Conservation (phyloP, 129 eudicot species). For the Gnaphalium uliginosum region DNA sequence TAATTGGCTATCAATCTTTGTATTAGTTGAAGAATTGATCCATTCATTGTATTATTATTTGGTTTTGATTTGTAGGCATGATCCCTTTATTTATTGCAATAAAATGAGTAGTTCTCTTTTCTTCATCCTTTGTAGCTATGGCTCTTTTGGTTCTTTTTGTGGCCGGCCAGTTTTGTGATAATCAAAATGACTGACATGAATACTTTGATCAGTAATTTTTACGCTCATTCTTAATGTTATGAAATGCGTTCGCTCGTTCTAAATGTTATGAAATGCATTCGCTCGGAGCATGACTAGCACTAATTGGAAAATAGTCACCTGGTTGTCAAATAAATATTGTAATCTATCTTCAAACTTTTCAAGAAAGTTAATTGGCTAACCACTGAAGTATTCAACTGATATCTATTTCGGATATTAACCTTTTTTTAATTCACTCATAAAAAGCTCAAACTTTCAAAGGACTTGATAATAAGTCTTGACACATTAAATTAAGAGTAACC, state of each 20-base stretch:
- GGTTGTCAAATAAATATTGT: background rate
- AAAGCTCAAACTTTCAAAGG: too few relatives aligned
- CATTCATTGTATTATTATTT: too few relatives aligned
- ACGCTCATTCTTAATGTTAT: background rate
- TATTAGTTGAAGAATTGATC: constrained; percentile 19
- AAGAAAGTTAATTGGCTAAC: background rate
- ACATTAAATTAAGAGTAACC: too few relatives aligned
- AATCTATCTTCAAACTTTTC: too few relatives aligned
- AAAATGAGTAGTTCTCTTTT: constrained; percentile 9
- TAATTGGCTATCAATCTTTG: constrained; percentile 17
- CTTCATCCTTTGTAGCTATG: background rate
- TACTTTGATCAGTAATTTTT: background rate
- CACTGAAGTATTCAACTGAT: background rate
- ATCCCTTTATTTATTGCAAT: constrained; percentile 19
- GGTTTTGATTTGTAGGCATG: constrained; percentile 22
- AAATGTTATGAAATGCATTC: too few relatives aligned
- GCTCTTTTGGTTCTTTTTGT: background rate
- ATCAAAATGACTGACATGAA: background rate
- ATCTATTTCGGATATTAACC: too few relatives aligned
- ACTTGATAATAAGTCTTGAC: too few relatives aligned
- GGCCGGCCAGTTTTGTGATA: background rate
- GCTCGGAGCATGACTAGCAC: too few relatives aligned
- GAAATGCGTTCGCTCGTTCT: too few relatives aligned
- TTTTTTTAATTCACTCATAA: too few relatives aligned
- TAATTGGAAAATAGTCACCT: background rate